Percentiles rank a stretch among this genome's conserved stretches.
Evolutionary conservation across 2,329 filamentous ascomycete species (phyloP).

Genomic region (Periglandula ipomoeae): DNA sequence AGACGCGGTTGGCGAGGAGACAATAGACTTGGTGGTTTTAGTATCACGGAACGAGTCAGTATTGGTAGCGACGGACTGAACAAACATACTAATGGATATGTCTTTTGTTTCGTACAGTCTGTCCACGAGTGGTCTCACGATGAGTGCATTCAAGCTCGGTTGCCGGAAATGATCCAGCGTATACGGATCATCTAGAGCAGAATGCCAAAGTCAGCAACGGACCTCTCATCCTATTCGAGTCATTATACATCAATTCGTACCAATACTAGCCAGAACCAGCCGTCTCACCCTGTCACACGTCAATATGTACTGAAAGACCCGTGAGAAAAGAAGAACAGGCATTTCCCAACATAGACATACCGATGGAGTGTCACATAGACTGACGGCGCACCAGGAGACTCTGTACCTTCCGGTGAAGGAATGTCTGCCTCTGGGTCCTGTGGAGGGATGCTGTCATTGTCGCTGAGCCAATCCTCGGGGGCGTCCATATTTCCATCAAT

Average conservation of each 20-base stretch:
- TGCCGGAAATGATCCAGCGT: slow-evolving; percentile 54
- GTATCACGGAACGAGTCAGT: slow-evolving; percentile 12
- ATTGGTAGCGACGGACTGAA: background rate
- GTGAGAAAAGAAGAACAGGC: no score
- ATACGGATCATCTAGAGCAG: slow-evolving; percentile 29
- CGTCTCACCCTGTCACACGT: slow-evolving; percentile 4
- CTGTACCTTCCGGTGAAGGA: background rate
- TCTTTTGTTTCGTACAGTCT: slow-evolving; percentile 56
- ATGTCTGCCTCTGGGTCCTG: background rate
- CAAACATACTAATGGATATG: slow-evolving; percentile 44
- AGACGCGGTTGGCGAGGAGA: slow-evolving; percentile 59
- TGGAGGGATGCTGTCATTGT: background rate
- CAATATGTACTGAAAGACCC: no score
- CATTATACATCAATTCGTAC: slow-evolving; percentile 3
- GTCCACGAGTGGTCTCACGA: slow-evolving; percentile 61
- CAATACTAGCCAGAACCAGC: slow-evolving; percentile 13
- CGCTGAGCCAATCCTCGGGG: slow-evolving; percentile 5
- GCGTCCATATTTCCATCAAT: slow-evolving; percentile 1
- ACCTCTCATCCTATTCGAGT: background rate
- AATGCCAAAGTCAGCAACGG: background rate
- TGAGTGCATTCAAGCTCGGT: slow-evolving; percentile 56
- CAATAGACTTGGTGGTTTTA: slow-evolving; percentile 47
- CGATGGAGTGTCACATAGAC: slow-evolving; percentile 10
- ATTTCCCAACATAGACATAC: background rate
- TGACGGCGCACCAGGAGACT: background rate